Conservation (phyloP, 1,139 yeast genomes). For the Trichomonascaceae sp. region DNA sequence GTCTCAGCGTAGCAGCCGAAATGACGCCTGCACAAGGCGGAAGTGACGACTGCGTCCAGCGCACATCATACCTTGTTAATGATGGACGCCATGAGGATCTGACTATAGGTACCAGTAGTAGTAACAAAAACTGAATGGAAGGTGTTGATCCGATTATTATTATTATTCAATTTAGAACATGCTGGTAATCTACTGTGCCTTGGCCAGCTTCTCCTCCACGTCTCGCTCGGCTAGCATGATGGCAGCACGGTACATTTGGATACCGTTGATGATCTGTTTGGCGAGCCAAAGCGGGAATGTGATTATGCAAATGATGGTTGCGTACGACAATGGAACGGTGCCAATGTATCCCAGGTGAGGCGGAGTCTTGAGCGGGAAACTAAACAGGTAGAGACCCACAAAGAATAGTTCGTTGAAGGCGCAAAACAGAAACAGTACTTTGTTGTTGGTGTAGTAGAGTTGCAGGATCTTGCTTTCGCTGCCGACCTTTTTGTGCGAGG, state of each 20-base stretch:
- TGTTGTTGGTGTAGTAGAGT: constrained; percentile 76
- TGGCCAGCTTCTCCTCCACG: constrained; percentile 40
- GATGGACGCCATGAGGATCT: constrained; percentile 20
- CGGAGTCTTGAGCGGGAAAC: constrained; percentile 39
- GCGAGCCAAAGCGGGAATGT: constrained; percentile 82
- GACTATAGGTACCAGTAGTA: constrained; percentile 14
- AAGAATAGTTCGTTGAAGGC: constrained; percentile 88
- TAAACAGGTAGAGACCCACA: constrained; percentile 71
- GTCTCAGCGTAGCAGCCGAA: constrained; percentile 20
- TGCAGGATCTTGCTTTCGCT: constrained; percentile 61
- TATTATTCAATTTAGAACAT: constrained; percentile 1
- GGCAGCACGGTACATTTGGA: constrained; percentile 83
- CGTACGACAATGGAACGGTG: constrained; percentile 41
- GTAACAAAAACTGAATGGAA: constrained; percentile 4
- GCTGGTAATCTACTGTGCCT: background rate
- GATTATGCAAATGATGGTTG: constrained; percentile 49
- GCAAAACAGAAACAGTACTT: constrained; percentile 76
- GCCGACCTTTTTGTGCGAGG: constrained; percentile 76
- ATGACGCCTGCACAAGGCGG: constrained; percentile 22
- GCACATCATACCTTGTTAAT: constrained; percentile 27
- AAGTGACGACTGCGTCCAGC: constrained; percentile 27
- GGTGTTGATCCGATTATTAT: no score
- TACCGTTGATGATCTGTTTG: constrained; percentile 81
- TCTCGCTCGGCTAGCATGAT: constrained; percentile 67
- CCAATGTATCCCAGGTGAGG: constrained; percentile 29